Evolutionary conservation across 1,284 basidiomycete genomes (phyloP), one percentile per base, ranked within the genome.

Genomic region (Pseudomicrostroma phylloplanum): DNA sequence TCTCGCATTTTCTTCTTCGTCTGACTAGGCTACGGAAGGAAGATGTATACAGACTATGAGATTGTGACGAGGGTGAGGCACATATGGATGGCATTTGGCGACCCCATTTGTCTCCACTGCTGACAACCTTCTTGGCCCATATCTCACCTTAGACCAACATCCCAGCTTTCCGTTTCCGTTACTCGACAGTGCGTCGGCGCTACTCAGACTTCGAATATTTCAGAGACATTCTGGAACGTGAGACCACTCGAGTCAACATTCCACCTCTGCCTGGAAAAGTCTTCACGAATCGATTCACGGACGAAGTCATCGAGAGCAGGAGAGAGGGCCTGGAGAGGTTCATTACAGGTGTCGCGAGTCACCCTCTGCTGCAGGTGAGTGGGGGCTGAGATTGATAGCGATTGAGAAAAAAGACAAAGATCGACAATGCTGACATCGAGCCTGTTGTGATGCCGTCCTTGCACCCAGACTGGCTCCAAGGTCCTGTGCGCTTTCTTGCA

Each of bases 31-130:
- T 69, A 71, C 19, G 77, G 77, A 1, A 84, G 94, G 72, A 96
- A 96, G 84, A 96, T 94, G 92, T 98, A 91, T 81, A 99, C 94
- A 55, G 93, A 98, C 84, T 98, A 98, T 78, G 94, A 99, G 82
- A 89, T 99, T 68, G 89, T 96, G 58, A 96, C 92, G 84, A 91
- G 92, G 86, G 92, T 90, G 67, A 63, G 85, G 55, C 25, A 15
- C 55, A 39, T 7, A 54, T 21, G 21, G 15, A 54, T 54, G 26
- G 17, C 23, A 25, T 8, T 25, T 30, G 17, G 11, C 26, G 40
- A 40, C 26, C 26, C 23, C n/a, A 40, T 26, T 26, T 12, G 25
- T 41, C 41, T 36, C 17, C 30, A 21, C 49, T 8, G 13, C 23
- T 36, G 21, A 36, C 53, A 25, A 8, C 15, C 19, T 7, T 7